These are phyloP conservation scores for Curvularia verruculosa DNA, from an alignment of 2,329 filamentous ascomycete genomes.

Conservation along the genomic window DNA sequence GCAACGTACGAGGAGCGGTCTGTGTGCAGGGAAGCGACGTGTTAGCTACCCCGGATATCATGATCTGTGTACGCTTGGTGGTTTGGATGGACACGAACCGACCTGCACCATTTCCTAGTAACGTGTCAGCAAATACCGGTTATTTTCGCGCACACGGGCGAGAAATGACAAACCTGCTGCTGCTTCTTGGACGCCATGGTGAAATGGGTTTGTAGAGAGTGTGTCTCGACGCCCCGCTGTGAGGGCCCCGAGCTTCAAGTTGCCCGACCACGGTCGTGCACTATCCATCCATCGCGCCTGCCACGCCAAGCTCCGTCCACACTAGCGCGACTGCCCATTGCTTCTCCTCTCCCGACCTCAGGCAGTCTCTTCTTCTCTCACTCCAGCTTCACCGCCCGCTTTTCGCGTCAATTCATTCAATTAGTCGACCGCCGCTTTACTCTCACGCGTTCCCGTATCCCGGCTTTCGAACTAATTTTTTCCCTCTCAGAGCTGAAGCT, in stretches of 20 bases:
- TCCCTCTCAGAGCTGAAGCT: neutral
- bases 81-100: conserved; percentile 68
- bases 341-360: conserved; percentile 32
- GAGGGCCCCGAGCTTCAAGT: conserved; percentile 18
- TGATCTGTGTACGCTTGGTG: conserved; percentile 32
- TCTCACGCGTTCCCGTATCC: neutral
- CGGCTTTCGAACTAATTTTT: neutral
- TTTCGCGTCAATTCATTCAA: neutral
- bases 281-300: conserved; percentile 15
- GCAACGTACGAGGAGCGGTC: conserved; percentile 48
- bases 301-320: conserved; percentile 27
- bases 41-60: conserved; percentile 47
- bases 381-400: conserved; percentile 1
- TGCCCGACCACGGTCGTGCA: conserved; percentile 12
- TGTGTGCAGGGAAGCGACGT: conserved; percentile 30
- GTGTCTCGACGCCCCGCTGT: conserved; percentile 25
- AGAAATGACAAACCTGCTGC: conserved; percentile 48
- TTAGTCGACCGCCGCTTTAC: neutral
- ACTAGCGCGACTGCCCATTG: conserved; percentile 19
- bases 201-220: conserved; percentile 2
- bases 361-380: conserved; percentile 23
- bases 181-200: conserved; percentile 56
- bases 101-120: conserved; percentile 98
- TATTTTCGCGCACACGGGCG: neutral
- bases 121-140: conserved; percentile 28